A percentile compares a stretch with the other conserved stretches of the same genome.
Conservation (phyloP, 2,329 filamentous ascomycete species). For the Drechslerella dactyloides region DNA sequence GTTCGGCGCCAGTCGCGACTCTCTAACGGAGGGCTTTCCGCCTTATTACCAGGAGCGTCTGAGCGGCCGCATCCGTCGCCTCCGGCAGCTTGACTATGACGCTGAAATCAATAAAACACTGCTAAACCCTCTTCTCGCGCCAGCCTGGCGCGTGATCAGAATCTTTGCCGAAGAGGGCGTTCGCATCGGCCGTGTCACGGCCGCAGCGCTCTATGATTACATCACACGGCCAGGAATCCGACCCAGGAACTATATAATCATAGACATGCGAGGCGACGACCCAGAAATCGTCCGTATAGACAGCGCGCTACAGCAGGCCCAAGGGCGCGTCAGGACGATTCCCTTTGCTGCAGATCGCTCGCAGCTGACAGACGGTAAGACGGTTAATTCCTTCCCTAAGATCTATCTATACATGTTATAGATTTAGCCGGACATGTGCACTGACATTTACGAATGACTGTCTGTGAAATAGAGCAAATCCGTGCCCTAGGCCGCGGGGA, state of each 20-base stretch:
- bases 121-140: not conserved
- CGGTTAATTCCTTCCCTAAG: not conserved
- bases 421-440: too few relatives aligned
- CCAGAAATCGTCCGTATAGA: slow-evolving; percentile 9
- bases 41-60: not conserved
- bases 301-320: not conserved
- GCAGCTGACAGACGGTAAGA: too few relatives aligned
- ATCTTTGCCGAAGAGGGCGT: not conserved
- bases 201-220: slow-evolving; percentile 16
- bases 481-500: not conserved
- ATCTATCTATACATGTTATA: too few relatives aligned
- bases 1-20: not conserved
- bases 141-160: not conserved
- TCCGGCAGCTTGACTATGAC: not conserved
- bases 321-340: not conserved
- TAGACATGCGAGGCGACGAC: slow-evolving; percentile 29
- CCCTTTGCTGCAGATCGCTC: too few relatives aligned
- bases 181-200: slow-evolving; percentile 10
- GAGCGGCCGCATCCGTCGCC: not conserved
- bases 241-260: slow-evolving; percentile 27
- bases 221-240: slow-evolving; percentile 33
- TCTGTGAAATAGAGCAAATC: not conserved
- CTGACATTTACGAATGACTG: too few relatives aligned
- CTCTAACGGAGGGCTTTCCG: not conserved
- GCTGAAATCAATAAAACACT: not conserved